phyloP scores from a whole-genome alignment of 495 filamentous ascomycete species.

The Podospora tetraspora region DNA sequence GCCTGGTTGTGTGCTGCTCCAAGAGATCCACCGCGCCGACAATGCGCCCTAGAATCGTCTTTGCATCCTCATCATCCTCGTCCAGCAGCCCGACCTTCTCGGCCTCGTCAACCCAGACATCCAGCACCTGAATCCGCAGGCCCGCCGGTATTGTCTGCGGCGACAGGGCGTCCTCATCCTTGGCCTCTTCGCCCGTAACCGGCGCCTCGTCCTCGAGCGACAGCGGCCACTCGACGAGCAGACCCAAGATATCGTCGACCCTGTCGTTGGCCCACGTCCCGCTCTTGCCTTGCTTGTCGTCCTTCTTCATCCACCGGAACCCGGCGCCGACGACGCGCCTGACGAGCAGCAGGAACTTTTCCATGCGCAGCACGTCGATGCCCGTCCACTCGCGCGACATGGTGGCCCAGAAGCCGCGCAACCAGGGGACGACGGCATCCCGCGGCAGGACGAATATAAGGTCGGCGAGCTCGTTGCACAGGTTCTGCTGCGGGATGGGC shows the following conservation, averaged over 20 bases:
- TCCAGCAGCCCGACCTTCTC: constrained; percentile 60
- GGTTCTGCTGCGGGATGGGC: constrained; percentile 76
- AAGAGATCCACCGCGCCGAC: constrained; percentile 36
- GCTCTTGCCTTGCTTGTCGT: constrained; percentile 19
- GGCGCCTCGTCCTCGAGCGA: constrained; percentile 35
- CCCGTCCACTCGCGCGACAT: constrained; percentile 74
- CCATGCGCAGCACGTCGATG: constrained; percentile 81
- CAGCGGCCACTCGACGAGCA: constrained; percentile 43
- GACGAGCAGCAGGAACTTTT: constrained; percentile 87
- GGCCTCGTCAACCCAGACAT: constrained; percentile 86
- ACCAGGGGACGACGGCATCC: constrained; percentile 56
- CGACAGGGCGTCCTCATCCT: constrained; percentile 29
- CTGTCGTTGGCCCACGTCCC: constrained; percentile 29
- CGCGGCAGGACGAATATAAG: constrained; percentile 62
- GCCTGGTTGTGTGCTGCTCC: constrained; percentile 53
- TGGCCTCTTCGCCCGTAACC: not conserved
- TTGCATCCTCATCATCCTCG: constrained; percentile 34
- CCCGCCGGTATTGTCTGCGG: constrained; percentile 61
- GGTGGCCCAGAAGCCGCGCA: constrained; percentile 83
- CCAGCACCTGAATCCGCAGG: constrained; percentile 77
- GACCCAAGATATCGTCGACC: constrained; percentile 35
- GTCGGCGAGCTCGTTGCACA: constrained; percentile 68
- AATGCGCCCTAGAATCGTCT: constrained; percentile 33
- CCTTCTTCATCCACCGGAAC: constrained; percentile 52
- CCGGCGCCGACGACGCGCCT: constrained; percentile 66